phyloP scores from a whole-genome alignment of 441 rosid species.

The Bruguiera hainesii region DNA sequence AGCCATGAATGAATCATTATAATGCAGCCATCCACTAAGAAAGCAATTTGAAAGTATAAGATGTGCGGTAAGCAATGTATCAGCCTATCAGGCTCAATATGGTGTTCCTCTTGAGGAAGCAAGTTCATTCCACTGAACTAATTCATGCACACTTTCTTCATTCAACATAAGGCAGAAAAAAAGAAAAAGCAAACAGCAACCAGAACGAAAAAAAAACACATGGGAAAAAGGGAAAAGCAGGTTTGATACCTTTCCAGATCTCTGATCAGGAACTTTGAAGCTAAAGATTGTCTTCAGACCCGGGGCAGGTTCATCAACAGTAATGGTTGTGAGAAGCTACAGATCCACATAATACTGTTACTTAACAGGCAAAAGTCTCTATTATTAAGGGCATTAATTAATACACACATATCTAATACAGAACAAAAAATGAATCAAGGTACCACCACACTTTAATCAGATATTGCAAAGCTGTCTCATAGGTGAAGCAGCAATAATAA shows the following conservation, averaged over 20 bases:
- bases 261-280: conserved; percentile 86
- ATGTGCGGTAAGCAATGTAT: too few relatives aligned
- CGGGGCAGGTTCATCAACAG: conserved; percentile 80
- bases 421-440: background rate
- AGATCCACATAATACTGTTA: conserved; percentile 5
- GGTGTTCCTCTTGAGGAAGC: too few relatives aligned
- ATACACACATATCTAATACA: background rate
- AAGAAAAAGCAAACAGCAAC: background rate
- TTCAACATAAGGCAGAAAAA: background rate
- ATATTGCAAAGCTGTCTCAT: background rate
- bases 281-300: conserved; percentile 82
- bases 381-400: background rate
- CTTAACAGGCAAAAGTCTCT: background rate
- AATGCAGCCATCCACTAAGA: too few relatives aligned
- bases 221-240: background rate
- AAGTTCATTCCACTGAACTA: background rate
- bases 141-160: background rate
- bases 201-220: background rate
- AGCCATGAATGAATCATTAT: background rate
- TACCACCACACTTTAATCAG: background rate
- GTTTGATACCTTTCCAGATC: conserved; percentile 76
- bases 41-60: too few relatives aligned
- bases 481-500: background rate
- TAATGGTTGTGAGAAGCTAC: conserved; percentile 79
- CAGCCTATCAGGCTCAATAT: too few relatives aligned